These are phyloP conservation scores for Botrytis fabae DNA, from an alignment of 2,329 filamentous ascomycete genomes.

Conservation along the genomic window DNA sequence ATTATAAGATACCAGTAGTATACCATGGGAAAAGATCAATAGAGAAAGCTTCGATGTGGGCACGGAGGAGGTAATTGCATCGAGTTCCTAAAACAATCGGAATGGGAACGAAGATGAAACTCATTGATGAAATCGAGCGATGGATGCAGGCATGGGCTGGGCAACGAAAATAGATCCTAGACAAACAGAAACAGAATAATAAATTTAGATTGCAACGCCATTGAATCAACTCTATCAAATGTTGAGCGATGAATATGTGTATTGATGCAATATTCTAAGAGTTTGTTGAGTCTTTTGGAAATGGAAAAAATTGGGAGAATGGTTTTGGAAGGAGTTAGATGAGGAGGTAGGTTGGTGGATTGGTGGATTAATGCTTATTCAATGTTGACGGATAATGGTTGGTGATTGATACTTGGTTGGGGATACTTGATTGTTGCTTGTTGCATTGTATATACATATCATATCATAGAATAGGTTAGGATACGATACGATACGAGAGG, in stretches of 20 bases:
- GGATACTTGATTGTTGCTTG: too few species aligned
- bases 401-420: too few species aligned
- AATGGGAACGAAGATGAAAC: not conserved
- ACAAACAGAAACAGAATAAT: not conserved
- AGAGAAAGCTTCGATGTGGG: not conserved
- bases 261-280: not conserved
- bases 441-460: too few species aligned
- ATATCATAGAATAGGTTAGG: too few species aligned
- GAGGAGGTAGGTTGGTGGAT: too few species aligned
- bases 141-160: not conserved
- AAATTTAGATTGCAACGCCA: not conserved
- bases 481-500: too few species aligned
- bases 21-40: not conserved
- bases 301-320: not conserved
- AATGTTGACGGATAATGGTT: too few species aligned
- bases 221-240: not conserved
- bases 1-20: not conserved
- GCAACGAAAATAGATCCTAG: not conserved
- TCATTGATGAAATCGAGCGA: not conserved
- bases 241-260: not conserved
- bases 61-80: not conserved
- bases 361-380: not conserved
- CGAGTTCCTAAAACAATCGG: not conserved
- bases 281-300: not conserved
- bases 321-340: not conserved